These are phyloP conservation scores for Colletotrichum musicola DNA, from an alignment of 2,329 filamentous ascomycete genomes.

Conservation along the genomic window DNA sequence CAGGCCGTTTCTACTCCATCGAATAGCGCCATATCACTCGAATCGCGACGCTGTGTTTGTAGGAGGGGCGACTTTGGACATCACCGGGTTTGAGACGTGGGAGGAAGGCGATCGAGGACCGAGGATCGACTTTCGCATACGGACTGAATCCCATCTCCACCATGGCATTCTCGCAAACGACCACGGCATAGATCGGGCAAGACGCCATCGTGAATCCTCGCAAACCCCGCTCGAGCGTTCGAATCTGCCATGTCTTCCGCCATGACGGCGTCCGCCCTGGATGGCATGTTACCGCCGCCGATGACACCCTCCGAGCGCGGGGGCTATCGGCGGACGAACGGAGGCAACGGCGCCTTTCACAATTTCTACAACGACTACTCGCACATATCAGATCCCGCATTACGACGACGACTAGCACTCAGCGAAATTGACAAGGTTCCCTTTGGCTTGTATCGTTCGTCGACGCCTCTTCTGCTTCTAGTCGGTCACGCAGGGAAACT, in stretches of 20 bases:
- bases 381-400: conserved; percentile 78
- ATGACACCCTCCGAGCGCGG: conserved; percentile 49
- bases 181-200: conserved; percentile 31
- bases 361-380: conserved; percentile 80
- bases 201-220: conserved; percentile 18
- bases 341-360: conserved; percentile 78
- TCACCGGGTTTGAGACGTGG: too few species aligned
- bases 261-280: conserved; percentile 32
- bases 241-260: not conserved
- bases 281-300: conserved; percentile 58
- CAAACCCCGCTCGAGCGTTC: conserved; percentile 4
- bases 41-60: not conserved
- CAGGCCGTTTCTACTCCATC: not conserved
- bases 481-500: not conserved
- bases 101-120: not conserved
- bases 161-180: conserved; percentile 29
- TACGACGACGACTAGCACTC: conserved; percentile 79
- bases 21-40: not conserved
- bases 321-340: conserved; percentile 59
- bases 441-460: conserved; percentile 77
- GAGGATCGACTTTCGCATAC: conserved; percentile 3
- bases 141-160: conserved; percentile 10
- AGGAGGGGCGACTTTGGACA: too few species aligned
- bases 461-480: not conserved
- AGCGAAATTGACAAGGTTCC: conserved; percentile 84